Evolutionary conservation across 805 yeast genomes (phyloP).

Genomic region (Tetrapisispora namnaoensis): DNA sequence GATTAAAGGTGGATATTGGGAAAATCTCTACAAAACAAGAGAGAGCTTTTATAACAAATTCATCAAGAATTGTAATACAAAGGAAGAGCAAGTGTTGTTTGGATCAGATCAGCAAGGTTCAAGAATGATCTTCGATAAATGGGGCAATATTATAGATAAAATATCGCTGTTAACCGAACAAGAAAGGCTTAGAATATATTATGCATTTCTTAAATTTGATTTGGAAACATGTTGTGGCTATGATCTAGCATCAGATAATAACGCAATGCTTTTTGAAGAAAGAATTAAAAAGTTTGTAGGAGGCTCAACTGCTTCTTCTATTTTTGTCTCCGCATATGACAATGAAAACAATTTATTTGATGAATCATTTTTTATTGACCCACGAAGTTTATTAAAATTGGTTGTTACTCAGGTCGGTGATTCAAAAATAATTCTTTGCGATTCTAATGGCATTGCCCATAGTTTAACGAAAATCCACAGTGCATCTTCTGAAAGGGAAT

Average conservation of each 20-base stretch:
- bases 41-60: conserved; percentile 28
- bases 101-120: conserved; percentile 19
- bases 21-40: conserved; percentile 50
- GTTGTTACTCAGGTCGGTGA: conserved; percentile 90
- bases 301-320: conserved; percentile 72
- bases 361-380: conserved; percentile 38
- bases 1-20: conserved; percentile 81
- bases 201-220: conserved; percentile 25
- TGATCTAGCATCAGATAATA: not conserved
- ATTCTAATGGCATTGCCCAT: conserved; percentile 68
- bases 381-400: conserved; percentile 54
- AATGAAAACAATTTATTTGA: conserved; percentile 15
- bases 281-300: conserved; percentile 27
- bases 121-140: conserved; percentile 29
- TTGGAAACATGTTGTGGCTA: conserved; percentile 23
- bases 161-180: conserved; percentile 25
- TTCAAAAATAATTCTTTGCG: conserved; percentile 79
- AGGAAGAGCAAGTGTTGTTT: conserved; percentile 26
- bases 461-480: conserved; percentile 75
- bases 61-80: conserved; percentile 26
- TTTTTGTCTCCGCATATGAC: conserved; percentile 33
- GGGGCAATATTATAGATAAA: conserved; percentile 30
- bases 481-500: conserved; percentile 74
- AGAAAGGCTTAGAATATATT: conserved; percentile 24
- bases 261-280: conserved; percentile 13